Conservation (phyloP, 306 rosid species). For the Rosa chinensis region DNA sequence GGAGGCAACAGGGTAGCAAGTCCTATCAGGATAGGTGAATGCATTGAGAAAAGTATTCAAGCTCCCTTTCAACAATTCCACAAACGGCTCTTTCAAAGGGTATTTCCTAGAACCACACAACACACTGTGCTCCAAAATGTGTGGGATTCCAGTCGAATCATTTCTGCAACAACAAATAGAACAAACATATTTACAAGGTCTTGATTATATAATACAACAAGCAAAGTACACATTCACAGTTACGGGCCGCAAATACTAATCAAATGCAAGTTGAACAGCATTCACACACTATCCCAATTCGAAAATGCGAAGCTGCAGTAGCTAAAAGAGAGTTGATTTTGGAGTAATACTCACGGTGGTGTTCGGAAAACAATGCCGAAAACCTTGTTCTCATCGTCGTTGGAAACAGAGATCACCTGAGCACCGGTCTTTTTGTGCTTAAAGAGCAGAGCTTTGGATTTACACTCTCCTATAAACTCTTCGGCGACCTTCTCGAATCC, state of each 20-base stretch:
- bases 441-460: conserved; percentile 81
- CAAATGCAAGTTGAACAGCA: neutral
- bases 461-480: conserved; percentile 81
- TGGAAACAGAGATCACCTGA: conserved; percentile 81
- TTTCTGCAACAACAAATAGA: conserved; percentile 46
- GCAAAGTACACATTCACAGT: neutral
- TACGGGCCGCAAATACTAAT: neutral
- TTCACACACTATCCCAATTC: neutral
- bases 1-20: conserved; percentile 97
- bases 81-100: conserved; percentile 94
- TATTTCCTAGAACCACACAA: conserved; percentile 93
- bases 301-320: neutral
- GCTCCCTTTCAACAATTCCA: conserved; percentile 91
- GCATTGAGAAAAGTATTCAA: conserved; percentile 91
- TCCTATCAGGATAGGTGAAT: conserved; percentile 95
- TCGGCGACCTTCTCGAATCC: conserved; percentile 86
- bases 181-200: conserved; percentile 2
- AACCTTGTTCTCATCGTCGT: conserved; percentile 94
- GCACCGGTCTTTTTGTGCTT: conserved; percentile 83
- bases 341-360: conserved; percentile 67
- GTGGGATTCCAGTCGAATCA: conserved; percentile 97
- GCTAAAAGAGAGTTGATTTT: neutral
- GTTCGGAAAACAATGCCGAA: conserved; percentile 95
- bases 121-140: conserved; percentile 96
- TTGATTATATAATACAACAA: neutral